Conservation (phyloP, 106 monocot species). For the Narthecium ossifragum region DNA sequence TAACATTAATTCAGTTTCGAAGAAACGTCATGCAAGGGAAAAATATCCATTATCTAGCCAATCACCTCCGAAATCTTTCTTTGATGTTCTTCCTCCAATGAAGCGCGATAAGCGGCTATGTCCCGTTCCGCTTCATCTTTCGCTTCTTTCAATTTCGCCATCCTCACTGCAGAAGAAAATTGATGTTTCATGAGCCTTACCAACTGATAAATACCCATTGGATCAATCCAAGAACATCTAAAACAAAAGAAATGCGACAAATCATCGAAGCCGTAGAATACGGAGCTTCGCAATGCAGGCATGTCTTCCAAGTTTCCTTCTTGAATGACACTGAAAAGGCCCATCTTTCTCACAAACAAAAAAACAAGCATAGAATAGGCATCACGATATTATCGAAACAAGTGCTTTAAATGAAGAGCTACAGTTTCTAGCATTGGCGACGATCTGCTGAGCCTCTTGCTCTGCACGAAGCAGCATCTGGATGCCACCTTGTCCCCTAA, state of each 20-base stretch:
- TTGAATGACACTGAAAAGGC: background rate
- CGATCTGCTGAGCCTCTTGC: constrained; percentile 44
- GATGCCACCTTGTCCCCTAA: constrained; percentile 38
- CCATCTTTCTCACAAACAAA: background rate
- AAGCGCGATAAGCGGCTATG: constrained; percentile 20
- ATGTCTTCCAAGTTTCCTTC: too few relatives aligned
- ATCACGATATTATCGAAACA: too few relatives aligned
- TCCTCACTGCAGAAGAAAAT: constrained; percentile 22
- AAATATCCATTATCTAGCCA: background rate
- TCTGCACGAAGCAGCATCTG: constrained; percentile 38
- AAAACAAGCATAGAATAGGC: background rate
- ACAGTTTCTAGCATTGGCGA: constrained; percentile 35
- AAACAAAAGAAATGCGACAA: background rate
- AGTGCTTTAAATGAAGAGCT: too few relatives aligned
- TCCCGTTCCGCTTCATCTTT: constrained; percentile 36
- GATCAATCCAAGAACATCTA: background rate
- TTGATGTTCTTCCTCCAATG: constrained; percentile 31
- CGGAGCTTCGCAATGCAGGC: background rate
- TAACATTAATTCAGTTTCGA: background rate
- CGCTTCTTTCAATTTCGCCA: constrained; percentile 31
- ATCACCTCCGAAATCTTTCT: constrained; percentile 28
- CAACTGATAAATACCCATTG: background rate
- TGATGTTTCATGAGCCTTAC: background rate
- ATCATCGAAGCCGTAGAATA: background rate
- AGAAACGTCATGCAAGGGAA: background rate